Evolutionary conservation across 495 filamentous ascomycete genomes (phyloP).

Genomic region (Pseudoneurospora amorphoporcata): DNA sequence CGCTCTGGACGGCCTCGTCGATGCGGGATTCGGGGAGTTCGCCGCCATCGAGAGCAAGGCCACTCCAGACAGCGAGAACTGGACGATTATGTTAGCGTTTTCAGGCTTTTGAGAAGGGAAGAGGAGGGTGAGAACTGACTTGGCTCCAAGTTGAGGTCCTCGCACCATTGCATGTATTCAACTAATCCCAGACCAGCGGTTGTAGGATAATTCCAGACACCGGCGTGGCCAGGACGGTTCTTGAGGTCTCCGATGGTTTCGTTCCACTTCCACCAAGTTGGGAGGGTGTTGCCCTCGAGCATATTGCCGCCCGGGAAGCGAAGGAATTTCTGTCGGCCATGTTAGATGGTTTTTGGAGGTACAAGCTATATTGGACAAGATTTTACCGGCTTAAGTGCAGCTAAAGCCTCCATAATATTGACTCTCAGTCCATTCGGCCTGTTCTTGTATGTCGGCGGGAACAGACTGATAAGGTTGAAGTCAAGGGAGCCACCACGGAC

Average conservation of each 20-base stretch:
- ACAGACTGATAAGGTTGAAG: conserved; percentile 56
- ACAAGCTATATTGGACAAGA: not conserved
- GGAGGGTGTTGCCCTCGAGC: conserved; percentile 45
- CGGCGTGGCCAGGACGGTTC: conserved; percentile 49
- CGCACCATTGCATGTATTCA: conserved; percentile 58
- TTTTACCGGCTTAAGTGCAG: conserved; percentile 36
- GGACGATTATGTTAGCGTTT: not conserved
- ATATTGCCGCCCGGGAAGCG: conserved; percentile 62
- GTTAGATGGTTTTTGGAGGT: not conserved
- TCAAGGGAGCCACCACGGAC: conserved; percentile 39
- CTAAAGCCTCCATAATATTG: conserved; percentile 48
- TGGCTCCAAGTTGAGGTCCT: conserved; percentile 50
- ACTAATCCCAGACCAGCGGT: conserved; percentile 52
- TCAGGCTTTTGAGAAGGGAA: not conserved
- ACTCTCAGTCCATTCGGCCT: conserved; percentile 51
- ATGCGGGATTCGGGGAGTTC: conserved; percentile 31
- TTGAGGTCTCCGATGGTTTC: conserved; percentile 54
- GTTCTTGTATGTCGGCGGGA: conserved; percentile 56
- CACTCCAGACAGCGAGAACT: conserved; percentile 41
- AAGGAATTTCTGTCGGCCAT: conserved; percentile 33
- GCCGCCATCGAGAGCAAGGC: conserved; percentile 50
- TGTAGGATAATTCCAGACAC: conserved; percentile 51
- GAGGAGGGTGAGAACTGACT: conserved; percentile 11
- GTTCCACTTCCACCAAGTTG: conserved; percentile 57
- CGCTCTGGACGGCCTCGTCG: conserved; percentile 44